phyloP scores from a whole-genome alignment of 2,329 filamentous ascomycete genomes.

The Xylaria sp. region DNA sequence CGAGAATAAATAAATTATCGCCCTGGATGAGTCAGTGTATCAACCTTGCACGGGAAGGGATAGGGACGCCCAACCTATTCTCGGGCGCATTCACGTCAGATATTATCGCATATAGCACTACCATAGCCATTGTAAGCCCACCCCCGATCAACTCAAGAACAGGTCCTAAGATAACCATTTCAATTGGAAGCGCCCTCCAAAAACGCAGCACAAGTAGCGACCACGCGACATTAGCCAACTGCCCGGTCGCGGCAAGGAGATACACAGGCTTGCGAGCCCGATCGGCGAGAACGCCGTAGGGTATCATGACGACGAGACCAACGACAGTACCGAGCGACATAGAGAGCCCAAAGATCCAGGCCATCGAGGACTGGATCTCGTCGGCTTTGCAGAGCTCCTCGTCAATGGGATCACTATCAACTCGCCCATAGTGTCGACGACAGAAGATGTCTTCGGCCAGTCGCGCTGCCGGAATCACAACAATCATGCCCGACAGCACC shows the following conservation, averaged over 20 bases:
- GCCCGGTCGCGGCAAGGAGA: neutral
- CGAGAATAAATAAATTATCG: neutral
- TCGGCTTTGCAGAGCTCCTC: constrained; percentile 36
- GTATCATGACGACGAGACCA: constrained; percentile 35
- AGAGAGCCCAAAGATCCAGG: constrained; percentile 31
- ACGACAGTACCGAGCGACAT: constrained; percentile 29
- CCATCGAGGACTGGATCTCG: constrained; percentile 27
- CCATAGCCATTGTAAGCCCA: neutral
- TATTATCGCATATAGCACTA: neutral
- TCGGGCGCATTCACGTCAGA: neutral
- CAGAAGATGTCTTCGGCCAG: constrained; percentile 22
- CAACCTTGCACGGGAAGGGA: neutral
- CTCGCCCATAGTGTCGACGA: constrained; percentile 9
- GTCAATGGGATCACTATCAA: constrained; percentile 23
- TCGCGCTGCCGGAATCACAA: constrained; percentile 3
- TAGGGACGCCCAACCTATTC: neutral
- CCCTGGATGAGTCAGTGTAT: neutral
- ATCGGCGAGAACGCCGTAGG: constrained; percentile 39
- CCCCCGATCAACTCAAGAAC: neutral
- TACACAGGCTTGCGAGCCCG: constrained; percentile 26
- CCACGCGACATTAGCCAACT: neutral
- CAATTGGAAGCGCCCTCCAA: neutral
- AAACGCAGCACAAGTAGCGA: neutral
- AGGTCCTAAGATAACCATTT: neutral
- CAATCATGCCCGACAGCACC: constrained; percentile 23